These are phyloP conservation scores for Puccinia hordei DNA, from an alignment of 1,284 basidiomycete species.

Conservation along the genomic window DNA sequence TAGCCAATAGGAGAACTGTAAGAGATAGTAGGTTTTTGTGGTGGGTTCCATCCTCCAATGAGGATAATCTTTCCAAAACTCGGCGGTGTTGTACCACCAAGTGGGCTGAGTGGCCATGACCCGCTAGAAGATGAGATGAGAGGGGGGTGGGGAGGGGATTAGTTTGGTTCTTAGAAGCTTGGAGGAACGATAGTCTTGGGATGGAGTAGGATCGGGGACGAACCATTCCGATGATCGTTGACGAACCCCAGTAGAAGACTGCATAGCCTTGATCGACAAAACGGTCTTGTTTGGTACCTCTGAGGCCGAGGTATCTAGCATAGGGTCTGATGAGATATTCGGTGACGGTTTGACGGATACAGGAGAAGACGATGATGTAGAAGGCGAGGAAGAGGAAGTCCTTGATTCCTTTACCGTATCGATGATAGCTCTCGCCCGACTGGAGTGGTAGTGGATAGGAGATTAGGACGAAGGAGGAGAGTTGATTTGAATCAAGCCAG, in stretches of 20 bases:
- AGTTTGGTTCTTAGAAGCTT: too few species aligned
- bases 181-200: too few species aligned
- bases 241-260: constrained; percentile 73
- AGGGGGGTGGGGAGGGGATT: neutral
- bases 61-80: constrained; percentile 58
- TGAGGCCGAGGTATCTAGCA: constrained; percentile 72
- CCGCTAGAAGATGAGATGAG: constrained; percentile 60
- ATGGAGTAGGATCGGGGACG: constrained; percentile 58
- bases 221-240: constrained; percentile 75
- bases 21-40: constrained; percentile 88
- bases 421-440: constrained; percentile 64
- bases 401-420: constrained; percentile 71
- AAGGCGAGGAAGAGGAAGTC: constrained; percentile 83
- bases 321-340: constrained; percentile 72
- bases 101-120: constrained; percentile 85
- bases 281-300: constrained; percentile 70
- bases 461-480: constrained; percentile 73
- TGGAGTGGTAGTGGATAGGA: constrained; percentile 66
- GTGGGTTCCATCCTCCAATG: constrained; percentile 74
- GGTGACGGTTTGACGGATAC: constrained; percentile 77
- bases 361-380: constrained; percentile 87
- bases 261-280: constrained; percentile 92
- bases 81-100: constrained; percentile 59
- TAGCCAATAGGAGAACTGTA: constrained; percentile 78
- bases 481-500: constrained; percentile 71